These are phyloP conservation scores for Colletotrichum liriopes DNA, from an alignment of 2,329 filamentous ascomycete species.

Conservation along the genomic window DNA sequence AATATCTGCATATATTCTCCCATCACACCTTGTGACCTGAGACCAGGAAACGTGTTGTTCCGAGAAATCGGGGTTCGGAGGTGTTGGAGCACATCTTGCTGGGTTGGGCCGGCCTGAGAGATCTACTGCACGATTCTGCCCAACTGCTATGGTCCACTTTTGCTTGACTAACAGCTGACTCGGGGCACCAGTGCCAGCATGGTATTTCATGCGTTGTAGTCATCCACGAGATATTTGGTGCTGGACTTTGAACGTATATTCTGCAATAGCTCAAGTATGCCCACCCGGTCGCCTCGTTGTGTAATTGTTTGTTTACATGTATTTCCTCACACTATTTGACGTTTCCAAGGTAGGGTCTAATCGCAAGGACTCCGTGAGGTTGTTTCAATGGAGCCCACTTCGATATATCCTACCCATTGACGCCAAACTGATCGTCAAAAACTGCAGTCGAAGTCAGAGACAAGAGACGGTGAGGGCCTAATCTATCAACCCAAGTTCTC, in stretches of 20 bases:
- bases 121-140: not conserved
- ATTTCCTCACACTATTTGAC: too few relatives aligned
- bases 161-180: conserved; percentile 34
- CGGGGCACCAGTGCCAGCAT: conserved; percentile 17
- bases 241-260: not conserved
- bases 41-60: conserved; percentile 9
- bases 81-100: conserved; percentile 8
- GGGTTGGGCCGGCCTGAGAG: conserved; percentile 22
- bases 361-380: not conserved
- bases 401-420: not conserved
- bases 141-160: conserved; percentile 16
- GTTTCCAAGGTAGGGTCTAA: not conserved
- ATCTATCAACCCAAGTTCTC: not conserved
- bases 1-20: not conserved
- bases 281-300: not conserved
- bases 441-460: not conserved
- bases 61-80: conserved; percentile 26
- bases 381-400: not conserved
- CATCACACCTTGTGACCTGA: not conserved
- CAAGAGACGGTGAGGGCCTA: not conserved
- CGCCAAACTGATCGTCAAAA: not conserved
- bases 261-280: not conserved
- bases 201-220: conserved; percentile 11
- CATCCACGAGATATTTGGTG: not conserved
- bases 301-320: not conserved